A percentile compares a stretch with the other conserved stretches of the same genome.
Evolutionary conservation across 176 grass and related monocot species (phyloP).

Genomic region (Cenchrus purpureus): DNA sequence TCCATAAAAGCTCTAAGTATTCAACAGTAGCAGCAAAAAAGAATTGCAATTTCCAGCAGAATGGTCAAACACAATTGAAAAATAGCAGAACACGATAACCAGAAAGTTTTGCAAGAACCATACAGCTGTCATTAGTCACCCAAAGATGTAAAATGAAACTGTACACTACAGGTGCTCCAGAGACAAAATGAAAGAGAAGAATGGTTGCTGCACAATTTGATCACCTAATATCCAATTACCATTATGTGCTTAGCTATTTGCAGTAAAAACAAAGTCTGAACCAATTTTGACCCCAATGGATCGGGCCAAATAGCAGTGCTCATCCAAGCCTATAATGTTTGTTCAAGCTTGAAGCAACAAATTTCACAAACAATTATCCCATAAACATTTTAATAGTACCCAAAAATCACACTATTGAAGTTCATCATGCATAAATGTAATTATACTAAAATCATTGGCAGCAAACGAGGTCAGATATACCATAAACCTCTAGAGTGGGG

Average conservation of each 20-base stretch:
- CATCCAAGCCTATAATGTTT: background rate
- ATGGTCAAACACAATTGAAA: background rate
- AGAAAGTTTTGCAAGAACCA: background rate
- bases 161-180: background rate
- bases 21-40: background rate
- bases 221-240: background rate
- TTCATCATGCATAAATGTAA: background rate
- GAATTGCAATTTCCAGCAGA: background rate
- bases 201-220: background rate
- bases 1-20: background rate
- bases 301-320: background rate
- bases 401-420: background rate
- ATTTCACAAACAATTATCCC: background rate
- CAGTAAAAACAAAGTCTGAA: background rate
- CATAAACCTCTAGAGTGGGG: background rate
- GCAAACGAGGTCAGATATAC: background rate
- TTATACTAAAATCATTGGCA: background rate
- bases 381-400: background rate
- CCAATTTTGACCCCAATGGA: background rate
- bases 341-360: background rate
- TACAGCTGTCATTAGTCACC: background rate
- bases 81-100: background rate
- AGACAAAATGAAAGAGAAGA: background rate
- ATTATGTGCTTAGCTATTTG: background rate
- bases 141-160: background rate